Evolutionary conservation across 306 rosid genomes (phyloP), one percentile per base, ranked within the genome.

Genomic region (Quillaja saponaria): DNA sequence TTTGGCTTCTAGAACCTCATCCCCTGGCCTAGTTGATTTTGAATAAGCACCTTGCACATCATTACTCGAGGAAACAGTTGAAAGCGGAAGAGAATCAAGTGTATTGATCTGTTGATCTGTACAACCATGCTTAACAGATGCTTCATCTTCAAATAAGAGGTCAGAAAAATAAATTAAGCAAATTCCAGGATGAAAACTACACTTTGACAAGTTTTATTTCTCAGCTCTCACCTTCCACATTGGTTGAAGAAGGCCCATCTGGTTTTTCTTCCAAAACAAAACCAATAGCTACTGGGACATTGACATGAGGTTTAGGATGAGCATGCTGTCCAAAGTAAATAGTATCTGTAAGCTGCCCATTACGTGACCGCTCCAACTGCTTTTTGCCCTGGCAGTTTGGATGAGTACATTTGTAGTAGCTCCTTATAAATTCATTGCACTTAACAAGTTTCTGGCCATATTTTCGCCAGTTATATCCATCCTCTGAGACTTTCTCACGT

Each of bases 401-500:
- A 77, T 82, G 64, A 0, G 97, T 85, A 67, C 97, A 91, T 72
- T 80, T 85, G 76, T 88, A 91, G 76, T 91, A 91, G 78, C 95
- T 88, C 74, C 96, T 59, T 56, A 80, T 79, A 71, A 76, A 91
- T 49, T 81, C 83, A 72, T 85, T 87, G 31, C 88, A 90, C 69
- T 79, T 91, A 16, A 91, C 96, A 46, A 65, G 63, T 77, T 91
- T 91, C 81, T 91, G 97, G 47, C 97, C 97, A 64, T 91, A 88
- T 71, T 91, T 91, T 62, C 97, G 71, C 97, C 97, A 91, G 75
- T 87, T 85, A 80, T 78, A 91, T 55, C 97, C 97, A 72, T 87
- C 97, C 53, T 80, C 80, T n/a, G 85, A 66, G 35, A 78, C 84
- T 75, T 77, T 80, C 83, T 75, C 91, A 7, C 90, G 88, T 65